These are phyloP conservation scores for Mytilinidion resinicola DNA, from an alignment of 495 filamentous ascomycete species.

Conservation along the genomic window DNA sequence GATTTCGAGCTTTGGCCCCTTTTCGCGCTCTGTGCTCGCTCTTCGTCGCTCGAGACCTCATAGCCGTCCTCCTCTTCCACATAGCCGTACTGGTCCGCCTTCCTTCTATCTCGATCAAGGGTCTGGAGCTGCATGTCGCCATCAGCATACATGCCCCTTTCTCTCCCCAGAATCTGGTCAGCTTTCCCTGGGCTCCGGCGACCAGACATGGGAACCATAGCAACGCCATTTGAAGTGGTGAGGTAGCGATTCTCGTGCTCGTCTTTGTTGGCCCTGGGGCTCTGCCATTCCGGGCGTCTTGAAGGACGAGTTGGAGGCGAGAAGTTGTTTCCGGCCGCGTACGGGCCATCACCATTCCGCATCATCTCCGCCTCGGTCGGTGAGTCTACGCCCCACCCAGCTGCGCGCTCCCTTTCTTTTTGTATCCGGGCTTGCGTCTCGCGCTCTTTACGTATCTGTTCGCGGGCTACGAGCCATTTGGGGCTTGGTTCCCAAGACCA, in stretches of 20 bases:
- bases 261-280: constrained; percentile 11
- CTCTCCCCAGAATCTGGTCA: constrained; percentile 28
- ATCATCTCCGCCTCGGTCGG: constrained; percentile 25
- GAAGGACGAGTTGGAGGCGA: constrained; percentile 3
- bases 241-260: constrained; percentile 24
- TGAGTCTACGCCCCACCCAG: constrained; percentile 27
- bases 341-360: constrained; percentile 10
- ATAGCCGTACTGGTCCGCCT: constrained; percentile 25
- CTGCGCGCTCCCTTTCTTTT: constrained; percentile 28
- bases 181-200: constrained; percentile 26
- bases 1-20: constrained; percentile 9
- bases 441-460: constrained; percentile 28
- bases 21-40: constrained; percentile 12
- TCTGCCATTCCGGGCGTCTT: constrained; percentile 18
- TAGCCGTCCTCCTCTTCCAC: constrained; percentile 28
- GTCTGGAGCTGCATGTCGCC: constrained; percentile 25
- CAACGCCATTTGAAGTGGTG: constrained; percentile 20
- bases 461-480: constrained; percentile 34
- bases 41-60: constrained; percentile 30
- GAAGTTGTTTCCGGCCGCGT: constrained; percentile 5
- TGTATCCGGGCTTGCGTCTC: constrained; percentile 27
- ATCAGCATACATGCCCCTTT: constrained; percentile 27
- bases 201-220: constrained; percentile 7
- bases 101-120: constrained; percentile 30
- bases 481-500: constrained; percentile 85